Evolutionary conservation across 1,284 basidiomycete species (phyloP).

Genomic region (Ceratobasidium sp.): DNA sequence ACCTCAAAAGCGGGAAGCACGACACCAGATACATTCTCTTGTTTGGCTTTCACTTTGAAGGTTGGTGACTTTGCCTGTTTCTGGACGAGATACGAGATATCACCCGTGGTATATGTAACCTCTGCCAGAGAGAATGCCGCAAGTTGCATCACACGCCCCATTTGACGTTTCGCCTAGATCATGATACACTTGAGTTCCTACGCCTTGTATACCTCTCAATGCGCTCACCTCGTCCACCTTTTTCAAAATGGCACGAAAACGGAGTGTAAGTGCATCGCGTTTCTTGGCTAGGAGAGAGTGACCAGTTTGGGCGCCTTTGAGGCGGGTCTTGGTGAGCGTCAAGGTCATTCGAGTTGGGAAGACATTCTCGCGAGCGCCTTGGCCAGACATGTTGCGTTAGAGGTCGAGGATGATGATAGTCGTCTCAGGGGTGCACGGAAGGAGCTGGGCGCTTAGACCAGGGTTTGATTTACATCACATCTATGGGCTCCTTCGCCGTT

Average conservation of each 20-base stretch:
- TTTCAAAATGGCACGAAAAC: conserved; percentile 88
- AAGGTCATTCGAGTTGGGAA: conserved; percentile 96
- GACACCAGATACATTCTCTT: conserved; percentile 99
- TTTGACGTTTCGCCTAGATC: conserved; percentile 92
- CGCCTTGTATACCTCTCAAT: no score
- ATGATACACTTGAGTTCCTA: conserved; percentile 4
- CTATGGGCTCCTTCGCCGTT: neutral
- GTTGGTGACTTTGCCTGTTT: conserved; percentile 91
- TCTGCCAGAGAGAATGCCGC: conserved; percentile 99
- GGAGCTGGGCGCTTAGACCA: conserved; percentile 3
- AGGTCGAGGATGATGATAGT: neutral
- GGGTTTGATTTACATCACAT: conserved; percentile 14
- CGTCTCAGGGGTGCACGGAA: conserved; percentile 10
- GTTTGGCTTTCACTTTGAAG: conserved; percentile 93
- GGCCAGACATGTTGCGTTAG: conserved; percentile 76
- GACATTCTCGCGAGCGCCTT: conserved; percentile 88
- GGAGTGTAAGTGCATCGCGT: conserved; percentile 92
- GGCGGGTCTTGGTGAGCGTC: conserved; percentile 90
- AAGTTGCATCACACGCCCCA: conserved; percentile 98
- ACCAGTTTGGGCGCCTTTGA: conserved; percentile 97
- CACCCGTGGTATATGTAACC: conserved; percentile 96
- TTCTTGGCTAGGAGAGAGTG: conserved; percentile 98
- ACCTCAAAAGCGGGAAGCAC: conserved; percentile 96
- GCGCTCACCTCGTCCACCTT: conserved; percentile 90
- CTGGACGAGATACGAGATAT: conserved; percentile 95